A percentile compares a stretch with the other conserved stretches of the same genome.
These are phyloP conservation scores for Lodderomyces jiufengensis DNA, from an alignment of 1,139 yeast genomes.

Conservation along the genomic window DNA sequence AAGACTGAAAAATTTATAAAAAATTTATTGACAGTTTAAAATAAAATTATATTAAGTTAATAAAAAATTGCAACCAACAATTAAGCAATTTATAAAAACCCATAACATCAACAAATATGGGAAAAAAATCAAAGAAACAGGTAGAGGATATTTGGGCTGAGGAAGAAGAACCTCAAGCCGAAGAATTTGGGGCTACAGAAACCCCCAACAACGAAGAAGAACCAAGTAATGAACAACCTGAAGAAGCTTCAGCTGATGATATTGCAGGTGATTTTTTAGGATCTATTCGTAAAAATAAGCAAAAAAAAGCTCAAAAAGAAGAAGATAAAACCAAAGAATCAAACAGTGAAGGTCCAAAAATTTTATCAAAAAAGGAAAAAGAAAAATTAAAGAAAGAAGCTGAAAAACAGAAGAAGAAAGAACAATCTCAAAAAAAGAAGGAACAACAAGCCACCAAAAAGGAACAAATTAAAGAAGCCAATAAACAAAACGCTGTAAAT, in stretches of 20 bases:
- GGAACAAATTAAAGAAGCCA: conserved; percentile 61
- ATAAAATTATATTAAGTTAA: background rate
- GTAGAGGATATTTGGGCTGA: conserved; percentile 79
- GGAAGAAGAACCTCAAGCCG: conserved; percentile 52
- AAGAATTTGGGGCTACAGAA: conserved; percentile 44
- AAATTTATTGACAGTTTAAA: background rate
- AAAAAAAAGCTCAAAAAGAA: conserved; percentile 63
- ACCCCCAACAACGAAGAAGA: conserved; percentile 16
- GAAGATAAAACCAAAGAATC: conserved; percentile 44
- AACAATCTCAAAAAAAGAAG: conserved; percentile 83
- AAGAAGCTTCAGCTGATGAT: conserved; percentile 39
- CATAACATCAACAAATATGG: conserved; percentile 24
- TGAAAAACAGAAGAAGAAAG: conserved; percentile 92
- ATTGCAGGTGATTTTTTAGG: conserved; percentile 70
- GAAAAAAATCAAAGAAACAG: conserved; percentile 50
- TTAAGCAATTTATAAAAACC: background rate
- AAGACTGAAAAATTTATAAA: conserved; percentile 4
- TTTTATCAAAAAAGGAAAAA: conserved; percentile 94
- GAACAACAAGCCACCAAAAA: conserved; percentile 57
- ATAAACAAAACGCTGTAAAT: conserved; percentile 51
- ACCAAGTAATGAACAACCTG: conserved; percentile 19
- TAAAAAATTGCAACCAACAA: background rate
- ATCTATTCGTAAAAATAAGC: conserved; percentile 74
- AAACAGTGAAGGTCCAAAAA: conserved; percentile 52
- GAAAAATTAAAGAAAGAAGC: conserved; percentile 97